Conservation (phyloP, 1,284 basidiomycete genomes). For the Ceratobasidium sp. region DNA sequence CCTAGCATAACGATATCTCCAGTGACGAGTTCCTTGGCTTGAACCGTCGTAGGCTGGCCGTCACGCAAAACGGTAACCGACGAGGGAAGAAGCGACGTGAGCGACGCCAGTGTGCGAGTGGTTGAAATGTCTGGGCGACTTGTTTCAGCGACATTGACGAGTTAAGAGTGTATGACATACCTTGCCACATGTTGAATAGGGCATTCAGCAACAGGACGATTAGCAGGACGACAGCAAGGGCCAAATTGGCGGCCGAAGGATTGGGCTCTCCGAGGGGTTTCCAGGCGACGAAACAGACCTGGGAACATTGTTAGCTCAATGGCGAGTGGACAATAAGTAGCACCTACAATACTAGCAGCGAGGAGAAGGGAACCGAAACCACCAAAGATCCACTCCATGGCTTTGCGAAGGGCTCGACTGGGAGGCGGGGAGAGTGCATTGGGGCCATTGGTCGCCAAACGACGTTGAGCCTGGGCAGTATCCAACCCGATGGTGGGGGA, state of each 20-base stretch:
- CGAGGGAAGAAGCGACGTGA: conserved; percentile 54
- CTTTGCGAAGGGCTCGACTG: conserved; percentile 49
- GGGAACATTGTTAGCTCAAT: background rate
- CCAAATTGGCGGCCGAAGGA: conserved; percentile 54
- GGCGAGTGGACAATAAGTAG: conserved; percentile 52
- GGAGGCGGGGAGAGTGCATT: conserved; percentile 53
- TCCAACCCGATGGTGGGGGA: conserved; percentile 59
- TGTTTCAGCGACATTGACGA: background rate
- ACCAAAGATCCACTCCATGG: conserved; percentile 55
- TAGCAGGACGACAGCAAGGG: conserved; percentile 54
- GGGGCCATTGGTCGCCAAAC: conserved; percentile 52
- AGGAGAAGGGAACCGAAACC: conserved; percentile 65
- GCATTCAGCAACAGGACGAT: conserved; percentile 55
- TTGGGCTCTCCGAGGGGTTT: conserved; percentile 53
- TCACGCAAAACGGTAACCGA: conserved; percentile 62
- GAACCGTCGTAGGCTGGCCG: conserved; percentile 77
- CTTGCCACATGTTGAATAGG: conserved; percentile 56
- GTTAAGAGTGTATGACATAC: conserved; percentile 42
- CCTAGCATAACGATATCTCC: conserved; percentile 85
- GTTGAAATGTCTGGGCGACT: conserved; percentile 50
- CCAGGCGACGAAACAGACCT: conserved; percentile 47
- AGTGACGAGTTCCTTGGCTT: conserved; percentile 84
- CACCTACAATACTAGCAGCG: conserved; percentile 55
- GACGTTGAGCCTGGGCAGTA: conserved; percentile 56
- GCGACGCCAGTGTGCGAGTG: conserved; percentile 52